Evolutionary conservation across 2,329 filamentous ascomycete genomes (phyloP), one percentile per base, ranked within the genome.

Genomic region (Sporothrix brunneoviolacea): DNA sequence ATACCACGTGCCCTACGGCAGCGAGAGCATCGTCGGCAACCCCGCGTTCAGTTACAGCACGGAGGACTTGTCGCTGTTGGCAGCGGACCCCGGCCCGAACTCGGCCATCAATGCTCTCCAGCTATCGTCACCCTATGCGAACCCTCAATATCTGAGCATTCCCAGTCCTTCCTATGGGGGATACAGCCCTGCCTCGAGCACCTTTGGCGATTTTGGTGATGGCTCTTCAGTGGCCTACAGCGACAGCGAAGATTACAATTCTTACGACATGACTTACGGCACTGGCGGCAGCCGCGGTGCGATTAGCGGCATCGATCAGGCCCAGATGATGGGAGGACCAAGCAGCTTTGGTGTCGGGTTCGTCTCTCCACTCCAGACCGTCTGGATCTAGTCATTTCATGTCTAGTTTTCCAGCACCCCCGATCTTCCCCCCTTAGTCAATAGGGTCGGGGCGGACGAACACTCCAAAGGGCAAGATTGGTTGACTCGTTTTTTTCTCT

Each of bases 161-260:
- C 80, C 80, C n/a, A 82, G 79, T 50, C 79, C 79, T 21, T 76
- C 76, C 24, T 82, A 77, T 55, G 73, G 72, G 49, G 73, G 73
- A 51, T 83, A 81, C 62, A 83, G 79, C 62, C 80, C 80, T 46
- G 76, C 79, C 19, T 80, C 79, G 27, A 83, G 80, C 53, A 80
- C 75, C 16, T 82, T 77, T 61, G 75, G 57, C 43, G 60, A 61
- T 43, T 58, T 55, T 48, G 59, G 60, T 53, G 64, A 67, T 27
- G 57, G 59, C 6, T 63, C 65, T n/a, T 82, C 80, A 24, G 69
- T 80, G 54, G 71, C 75, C 27, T 83, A 82, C 66, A 83, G 80
- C 67, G 80, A 83, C 59, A 71, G 73, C 41, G 80, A 82, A 51
- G 79, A 83, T 55, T 76, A 71, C 55, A 65, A 65, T 53, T 65